Conservation (phyloP, 1,139 yeast genomes). For the Kurtzmaniella quercitrusa region DNA sequence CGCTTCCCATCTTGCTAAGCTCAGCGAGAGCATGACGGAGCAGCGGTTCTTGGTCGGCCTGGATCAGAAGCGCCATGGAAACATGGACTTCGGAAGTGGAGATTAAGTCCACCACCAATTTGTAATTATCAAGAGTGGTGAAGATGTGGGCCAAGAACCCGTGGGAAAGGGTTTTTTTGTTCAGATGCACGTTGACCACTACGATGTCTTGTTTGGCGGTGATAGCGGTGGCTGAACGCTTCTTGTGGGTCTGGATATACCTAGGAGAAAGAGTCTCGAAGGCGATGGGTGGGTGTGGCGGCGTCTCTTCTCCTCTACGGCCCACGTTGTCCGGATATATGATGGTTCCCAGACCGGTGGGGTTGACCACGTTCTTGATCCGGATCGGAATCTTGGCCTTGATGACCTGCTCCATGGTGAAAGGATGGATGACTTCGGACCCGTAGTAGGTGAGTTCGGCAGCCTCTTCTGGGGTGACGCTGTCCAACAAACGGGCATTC, state of each 20-base stretch:
- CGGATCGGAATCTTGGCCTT: slow-evolving; percentile 94
- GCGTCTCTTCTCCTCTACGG: slow-evolving; percentile 81
- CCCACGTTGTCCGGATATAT: slow-evolving; percentile 89
- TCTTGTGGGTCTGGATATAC: slow-evolving; percentile 46
- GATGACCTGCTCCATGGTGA: slow-evolving; percentile 98
- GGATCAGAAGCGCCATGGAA: slow-evolving; percentile 91
- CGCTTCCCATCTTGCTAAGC: slow-evolving; percentile 75
- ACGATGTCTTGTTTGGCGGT: slow-evolving; percentile 92
- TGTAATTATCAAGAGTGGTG: slow-evolving; percentile 77
- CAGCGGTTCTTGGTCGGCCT: slow-evolving; percentile 53
- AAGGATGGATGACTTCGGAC: slow-evolving; percentile 96
- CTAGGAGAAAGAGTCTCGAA: slow-evolving; percentile 47
- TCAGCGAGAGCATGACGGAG: slow-evolving; percentile 72
- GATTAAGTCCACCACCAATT: slow-evolving; percentile 88
- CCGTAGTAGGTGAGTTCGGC: slow-evolving; percentile 97
- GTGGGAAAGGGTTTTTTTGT: slow-evolving; percentile 87
- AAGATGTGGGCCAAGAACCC: slow-evolving; percentile 93
- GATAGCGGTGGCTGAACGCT: slow-evolving; percentile 91
- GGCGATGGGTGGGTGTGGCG: slow-evolving; percentile 91
- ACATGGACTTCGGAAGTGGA: slow-evolving; percentile 98
- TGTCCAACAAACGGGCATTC: slow-evolving; percentile 74
- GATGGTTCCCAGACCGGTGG: slow-evolving; percentile 84
- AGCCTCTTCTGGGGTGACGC: slow-evolving; percentile 98
- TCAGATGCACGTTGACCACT: slow-evolving; percentile 89
- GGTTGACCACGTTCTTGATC: slow-evolving; percentile 92